Percentiles rank a stretch among this genome's conserved stretches.
These are phyloP conservation scores for Trametes cubensis DNA, from an alignment of 768 basidiomycete species.

Conservation along the genomic window DNA sequence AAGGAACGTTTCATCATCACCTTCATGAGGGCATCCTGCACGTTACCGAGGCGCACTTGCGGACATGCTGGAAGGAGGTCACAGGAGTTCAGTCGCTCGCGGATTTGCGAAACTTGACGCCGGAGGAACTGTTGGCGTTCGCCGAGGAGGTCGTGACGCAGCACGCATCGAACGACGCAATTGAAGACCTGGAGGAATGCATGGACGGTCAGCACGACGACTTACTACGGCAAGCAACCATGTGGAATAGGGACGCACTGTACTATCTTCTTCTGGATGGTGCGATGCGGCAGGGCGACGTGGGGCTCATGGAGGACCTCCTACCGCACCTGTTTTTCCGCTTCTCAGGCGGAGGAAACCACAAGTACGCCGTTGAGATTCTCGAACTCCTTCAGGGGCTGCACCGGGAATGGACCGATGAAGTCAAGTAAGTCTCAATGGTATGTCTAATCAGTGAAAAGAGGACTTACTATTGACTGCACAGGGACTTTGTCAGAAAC, in stretches of 20 bases:
- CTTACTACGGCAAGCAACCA: constrained; percentile 31
- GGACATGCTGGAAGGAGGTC: constrained; percentile 36
- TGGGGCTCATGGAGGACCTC: constrained; percentile 30
- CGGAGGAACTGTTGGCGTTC: constrained; percentile 32
- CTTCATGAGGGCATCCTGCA: constrained; percentile 41
- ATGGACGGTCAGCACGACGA: constrained; percentile 32
- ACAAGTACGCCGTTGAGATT: constrained; percentile 34
- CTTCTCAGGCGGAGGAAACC: constrained; percentile 31
- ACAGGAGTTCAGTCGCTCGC: constrained; percentile 28
- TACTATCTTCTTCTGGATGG: constrained; percentile 40
- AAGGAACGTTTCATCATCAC: constrained; percentile 33
- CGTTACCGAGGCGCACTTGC: constrained; percentile 43
- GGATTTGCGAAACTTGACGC: constrained; percentile 33
- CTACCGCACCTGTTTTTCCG: constrained; percentile 32
- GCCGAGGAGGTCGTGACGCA: constrained; percentile 33
- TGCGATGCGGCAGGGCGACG: constrained; percentile 40
- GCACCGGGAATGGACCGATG: constrained; percentile 32
- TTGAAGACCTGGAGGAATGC: constrained; percentile 29
- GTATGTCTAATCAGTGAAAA: neutral
- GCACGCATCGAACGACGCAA: constrained; percentile 37
- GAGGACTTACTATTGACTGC: too few relatives aligned
- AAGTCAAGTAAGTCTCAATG: constrained; percentile 22
- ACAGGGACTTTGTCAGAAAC: constrained; percentile 8
- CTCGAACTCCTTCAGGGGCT: constrained; percentile 35
- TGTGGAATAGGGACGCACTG: constrained; percentile 42